A percentile compares a stretch with the other conserved stretches of the same genome.
phyloP scores from a whole-genome alignment of 2,329 filamentous ascomycete species.

The Xylariaceae sp. region DNA sequence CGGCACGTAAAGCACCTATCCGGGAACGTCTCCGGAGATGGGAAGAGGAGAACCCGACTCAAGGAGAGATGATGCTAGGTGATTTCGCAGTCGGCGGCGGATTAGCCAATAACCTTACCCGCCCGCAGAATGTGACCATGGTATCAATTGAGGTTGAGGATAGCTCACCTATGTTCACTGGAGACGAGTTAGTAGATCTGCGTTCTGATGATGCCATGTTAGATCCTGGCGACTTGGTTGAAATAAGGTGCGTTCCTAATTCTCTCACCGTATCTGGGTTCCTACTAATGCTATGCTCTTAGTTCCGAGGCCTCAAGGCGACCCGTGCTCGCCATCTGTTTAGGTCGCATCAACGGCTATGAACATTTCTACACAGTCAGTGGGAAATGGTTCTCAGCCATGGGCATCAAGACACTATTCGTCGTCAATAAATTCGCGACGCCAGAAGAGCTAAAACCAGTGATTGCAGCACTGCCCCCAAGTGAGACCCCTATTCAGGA shows the following conservation, averaged over 20 bases:
- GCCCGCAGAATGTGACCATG: slow-evolving; percentile 43
- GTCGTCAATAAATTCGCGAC: slow-evolving; percentile 55
- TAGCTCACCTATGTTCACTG: slow-evolving; percentile 42
- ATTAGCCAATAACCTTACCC: slow-evolving; percentile 46
- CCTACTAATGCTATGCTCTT: slow-evolving; percentile 20
- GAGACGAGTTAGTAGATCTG: slow-evolving; percentile 47
- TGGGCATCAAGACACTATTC: slow-evolving; percentile 55
- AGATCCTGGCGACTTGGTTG: slow-evolving; percentile 58
- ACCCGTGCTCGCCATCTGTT: slow-evolving; percentile 58
- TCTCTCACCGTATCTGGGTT: background rate
- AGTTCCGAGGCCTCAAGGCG: slow-evolving; percentile 50
- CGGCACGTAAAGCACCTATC: slow-evolving; percentile 38
- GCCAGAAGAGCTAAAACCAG: slow-evolving; percentile 49
- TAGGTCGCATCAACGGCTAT: slow-evolving; percentile 57
- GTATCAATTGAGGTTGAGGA: slow-evolving; percentile 40
- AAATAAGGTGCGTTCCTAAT: slow-evolving; percentile 48
- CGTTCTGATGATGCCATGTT: slow-evolving; percentile 43
- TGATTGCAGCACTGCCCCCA: slow-evolving; percentile 48
- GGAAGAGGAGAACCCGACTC: slow-evolving; percentile 46
- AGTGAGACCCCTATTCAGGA: slow-evolving; percentile 37
- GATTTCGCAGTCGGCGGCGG: slow-evolving; percentile 41
- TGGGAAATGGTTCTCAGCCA: slow-evolving; percentile 57
- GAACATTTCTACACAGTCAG: slow-evolving; percentile 62
- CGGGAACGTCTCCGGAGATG: slow-evolving; percentile 52
- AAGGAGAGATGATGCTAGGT: slow-evolving; percentile 31